Conservation (phyloP, 2,329 filamentous ascomycete species). For the Venturia oleaginea region DNA sequence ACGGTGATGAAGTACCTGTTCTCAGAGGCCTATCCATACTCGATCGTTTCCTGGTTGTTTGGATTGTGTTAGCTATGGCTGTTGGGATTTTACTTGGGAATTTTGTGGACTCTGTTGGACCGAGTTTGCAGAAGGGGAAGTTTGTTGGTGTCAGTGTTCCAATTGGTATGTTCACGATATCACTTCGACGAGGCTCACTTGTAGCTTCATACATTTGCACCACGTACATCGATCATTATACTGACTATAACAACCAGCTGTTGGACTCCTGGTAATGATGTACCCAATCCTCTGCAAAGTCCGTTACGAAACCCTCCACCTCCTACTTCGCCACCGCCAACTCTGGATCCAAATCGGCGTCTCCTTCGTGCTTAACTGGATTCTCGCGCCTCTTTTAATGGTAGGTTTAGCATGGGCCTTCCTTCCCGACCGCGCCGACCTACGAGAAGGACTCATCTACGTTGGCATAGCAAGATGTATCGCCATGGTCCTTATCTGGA, state of each 20-base stretch:
- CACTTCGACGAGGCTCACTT: no score
- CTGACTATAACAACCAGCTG: constrained; percentile 38
- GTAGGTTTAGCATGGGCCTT: constrained; percentile 58
- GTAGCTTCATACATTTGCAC: neutral
- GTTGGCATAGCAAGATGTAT: constrained; percentile 82
- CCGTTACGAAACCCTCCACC: constrained; percentile 64
- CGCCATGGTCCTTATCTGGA: constrained; percentile 81
- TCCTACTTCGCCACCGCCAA: constrained; percentile 48
- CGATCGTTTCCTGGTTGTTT: constrained; percentile 38
- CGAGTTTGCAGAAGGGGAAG: constrained; percentile 57
- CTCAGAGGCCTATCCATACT: constrained; percentile 16
- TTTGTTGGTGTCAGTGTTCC: constrained; percentile 64
- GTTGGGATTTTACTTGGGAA: constrained; percentile 69
- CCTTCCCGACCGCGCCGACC: constrained; percentile 33
- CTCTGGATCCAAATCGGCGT: constrained; percentile 76
- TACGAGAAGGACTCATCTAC: constrained; percentile 61
- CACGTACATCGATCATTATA: neutral
- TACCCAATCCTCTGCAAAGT: constrained; percentile 88
- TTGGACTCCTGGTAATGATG: constrained; percentile 86
- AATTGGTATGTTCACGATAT: constrained; percentile 51
- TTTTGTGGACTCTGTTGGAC: constrained; percentile 55
- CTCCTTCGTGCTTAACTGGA: constrained; percentile 72
- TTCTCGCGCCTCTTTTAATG: constrained; percentile 76
- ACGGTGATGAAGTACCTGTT: constrained; percentile 9
- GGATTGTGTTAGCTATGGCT: constrained; percentile 73